A percentile compares a stretch with the other conserved stretches of the same genome.
Conservation (phyloP, 1,139 yeast genomes). For the Pichia sp. region DNA sequence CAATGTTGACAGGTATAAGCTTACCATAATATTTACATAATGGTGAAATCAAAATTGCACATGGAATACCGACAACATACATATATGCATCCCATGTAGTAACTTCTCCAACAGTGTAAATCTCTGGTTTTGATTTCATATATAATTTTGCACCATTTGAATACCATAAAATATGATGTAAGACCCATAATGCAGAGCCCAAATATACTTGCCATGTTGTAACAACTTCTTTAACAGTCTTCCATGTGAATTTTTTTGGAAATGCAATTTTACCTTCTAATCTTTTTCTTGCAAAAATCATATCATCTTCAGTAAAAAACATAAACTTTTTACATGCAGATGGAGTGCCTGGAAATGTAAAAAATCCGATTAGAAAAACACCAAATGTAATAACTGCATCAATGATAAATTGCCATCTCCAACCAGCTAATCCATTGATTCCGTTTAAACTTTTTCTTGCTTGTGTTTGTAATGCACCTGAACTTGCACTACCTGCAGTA, state of each 20-base stretch:
- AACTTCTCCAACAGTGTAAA: not conserved
- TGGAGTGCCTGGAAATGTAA: not conserved
- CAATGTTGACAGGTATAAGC: not conserved
- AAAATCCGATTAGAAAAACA: not conserved
- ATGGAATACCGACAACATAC: not conserved
- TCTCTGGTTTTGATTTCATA: not conserved
- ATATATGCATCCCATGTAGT: not conserved
- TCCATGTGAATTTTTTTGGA: not conserved
- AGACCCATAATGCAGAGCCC: not conserved
- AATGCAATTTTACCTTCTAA: not conserved
- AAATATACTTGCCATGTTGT: not conserved
- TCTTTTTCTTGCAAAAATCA: not conserved
- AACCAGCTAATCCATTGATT: not conserved
- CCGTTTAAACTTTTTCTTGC: not conserved
- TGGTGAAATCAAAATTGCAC: not conserved
- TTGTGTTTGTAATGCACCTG: not conserved
- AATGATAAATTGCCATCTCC: constrained; percentile 1
- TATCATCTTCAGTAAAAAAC: not conserved
- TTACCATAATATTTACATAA: not conserved
- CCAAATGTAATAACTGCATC: constrained; percentile 1
- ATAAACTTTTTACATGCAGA: not conserved
- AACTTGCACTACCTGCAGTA: not conserved
- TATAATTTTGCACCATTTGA: not conserved
- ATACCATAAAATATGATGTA: not conserved
- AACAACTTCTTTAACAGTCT: not conserved